Evolutionary conservation across 371 early-diverging fungal genomes (phyloP), one percentile per base, ranked within the genome.

Genomic region (Polyrhizophydium stewartii): DNA sequence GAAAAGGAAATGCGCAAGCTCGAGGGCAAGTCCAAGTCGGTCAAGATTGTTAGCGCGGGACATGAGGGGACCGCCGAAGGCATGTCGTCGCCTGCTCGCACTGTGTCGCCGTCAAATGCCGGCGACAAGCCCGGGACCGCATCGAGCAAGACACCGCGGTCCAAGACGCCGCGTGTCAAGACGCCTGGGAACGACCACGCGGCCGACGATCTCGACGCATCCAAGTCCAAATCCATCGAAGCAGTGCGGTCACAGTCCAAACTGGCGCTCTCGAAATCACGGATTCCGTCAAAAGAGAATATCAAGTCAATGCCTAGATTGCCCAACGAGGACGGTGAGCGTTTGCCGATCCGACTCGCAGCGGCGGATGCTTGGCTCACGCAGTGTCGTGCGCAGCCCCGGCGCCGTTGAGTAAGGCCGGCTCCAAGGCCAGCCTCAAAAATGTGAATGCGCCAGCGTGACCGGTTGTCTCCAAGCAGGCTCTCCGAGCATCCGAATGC

Each of bases 1-100:
- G 41, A 43, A 28, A 6, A 28, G 16, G 55, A 33, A 22, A 10
- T 53, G 30, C 58, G 38, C 24, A 50, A 60, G 31, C 53, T 59
- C 35, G 59, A 53, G 24, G 53, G 41, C 27, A 33, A 25, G 25
- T 12, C 24, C 55, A 38, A 55, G 43, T 31, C 27, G 31, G 45
- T 55, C 43, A 10, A 33, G 28, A 61, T 61, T 7, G 28, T 28
- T 21, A 40, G 22, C 35, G n/a, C 22, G n/a, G 38, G 62, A 56
- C 13, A 51, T 41, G 47, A 59, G 16, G 30, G 19, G 17, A 5
- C 24, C n/a, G n/a, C 22, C 19, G 40, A 12, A 10, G 40, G 19
- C 12, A 10, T 40, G 40, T 10, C 10, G 12, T 12, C 10, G 40
- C 10, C 40, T 40, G 40, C 10, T 12, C 12, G 19, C 19, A 40